These are phyloP conservation scores for Quercus glauca DNA, from an alignment of 306 rosid genomes.

Conservation along the genomic window DNA sequence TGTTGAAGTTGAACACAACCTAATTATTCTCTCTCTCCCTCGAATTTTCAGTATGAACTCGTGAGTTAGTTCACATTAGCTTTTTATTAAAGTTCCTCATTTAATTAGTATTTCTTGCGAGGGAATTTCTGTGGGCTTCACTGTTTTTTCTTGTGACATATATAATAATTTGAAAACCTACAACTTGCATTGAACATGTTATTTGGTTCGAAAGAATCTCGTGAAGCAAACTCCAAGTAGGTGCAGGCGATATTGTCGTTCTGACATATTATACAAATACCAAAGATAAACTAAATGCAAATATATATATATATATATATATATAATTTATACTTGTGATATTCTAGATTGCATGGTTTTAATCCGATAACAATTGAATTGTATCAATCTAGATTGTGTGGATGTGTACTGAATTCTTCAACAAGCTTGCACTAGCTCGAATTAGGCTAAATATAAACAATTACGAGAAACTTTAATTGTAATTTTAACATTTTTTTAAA, in stretches of 20 bases:
- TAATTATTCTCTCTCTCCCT: not conserved
- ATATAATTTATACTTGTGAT: too few relatives aligned
- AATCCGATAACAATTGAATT: too few relatives aligned
- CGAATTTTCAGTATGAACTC: not conserved
- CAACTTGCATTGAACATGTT: not conserved
- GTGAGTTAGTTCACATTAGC: not conserved
- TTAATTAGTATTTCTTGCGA: not conserved
- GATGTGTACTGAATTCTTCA: too few relatives aligned
- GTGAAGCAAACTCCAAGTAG: not conserved
- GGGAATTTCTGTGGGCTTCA: not conserved
- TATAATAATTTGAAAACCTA: not conserved
- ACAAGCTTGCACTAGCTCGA: too few relatives aligned
- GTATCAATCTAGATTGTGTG: too few relatives aligned
- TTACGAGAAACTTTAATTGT: too few relatives aligned
- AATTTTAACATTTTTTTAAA: too few relatives aligned
- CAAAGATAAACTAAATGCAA: too few relatives aligned
- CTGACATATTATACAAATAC: too few relatives aligned
- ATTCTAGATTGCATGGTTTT: too few relatives aligned
- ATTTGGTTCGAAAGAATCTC: not conserved
- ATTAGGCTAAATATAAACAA: too few relatives aligned
- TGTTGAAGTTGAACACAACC: not conserved
- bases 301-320: too few relatives aligned
- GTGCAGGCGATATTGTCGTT: not conserved
- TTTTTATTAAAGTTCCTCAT: not conserved
- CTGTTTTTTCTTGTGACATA: not conserved